Percentiles rank a stretch among this genome's conserved stretches.
These are phyloP conservation scores for Phytopythium vexans DNA, from an alignment of 352 stramenopile genomes.

Conservation along the genomic window DNA sequence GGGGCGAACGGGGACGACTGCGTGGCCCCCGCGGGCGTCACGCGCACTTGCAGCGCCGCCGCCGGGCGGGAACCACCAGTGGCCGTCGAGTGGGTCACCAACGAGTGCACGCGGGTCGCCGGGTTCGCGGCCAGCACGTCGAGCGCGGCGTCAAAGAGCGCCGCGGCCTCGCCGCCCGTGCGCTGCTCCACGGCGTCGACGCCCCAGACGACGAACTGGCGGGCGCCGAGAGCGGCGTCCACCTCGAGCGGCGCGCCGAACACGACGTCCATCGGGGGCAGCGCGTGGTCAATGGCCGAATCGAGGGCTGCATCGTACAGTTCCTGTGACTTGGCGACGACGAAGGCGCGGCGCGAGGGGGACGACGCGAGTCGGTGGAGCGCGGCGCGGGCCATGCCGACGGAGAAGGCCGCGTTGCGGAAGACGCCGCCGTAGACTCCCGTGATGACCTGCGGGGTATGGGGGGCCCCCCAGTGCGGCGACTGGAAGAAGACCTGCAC, in stretches of 20 bases:
- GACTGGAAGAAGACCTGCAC: constrained; percentile 77
- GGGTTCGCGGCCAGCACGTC: constrained; percentile 61
- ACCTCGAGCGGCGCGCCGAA: constrained; percentile 32
- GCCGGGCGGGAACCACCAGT: constrained; percentile 23
- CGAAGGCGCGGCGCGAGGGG: constrained; percentile 57
- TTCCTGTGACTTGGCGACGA: constrained; percentile 77
- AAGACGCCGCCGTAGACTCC: constrained; percentile 72
- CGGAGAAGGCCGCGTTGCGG: constrained; percentile 56
- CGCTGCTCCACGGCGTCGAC: constrained; percentile 75
- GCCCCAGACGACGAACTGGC: constrained; percentile 90
- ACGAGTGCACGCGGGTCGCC: constrained; percentile 53
- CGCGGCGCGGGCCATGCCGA: constrained; percentile 64
- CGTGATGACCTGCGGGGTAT: constrained; percentile 42
- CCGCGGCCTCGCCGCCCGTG: constrained; percentile 21
- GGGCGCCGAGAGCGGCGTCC: constrained; percentile 50
- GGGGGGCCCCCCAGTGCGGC: constrained; percentile 23
- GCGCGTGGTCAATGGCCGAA: constrained; percentile 36
- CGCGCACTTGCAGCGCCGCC: constrained; percentile 52
- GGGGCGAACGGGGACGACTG: constrained; percentile 37
- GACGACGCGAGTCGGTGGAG: constrained; percentile 47
- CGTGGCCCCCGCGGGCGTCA: constrained; percentile 25
- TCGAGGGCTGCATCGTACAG: constrained; percentile 55
- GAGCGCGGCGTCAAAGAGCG: constrained; percentile 39
- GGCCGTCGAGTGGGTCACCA: constrained; percentile 51
- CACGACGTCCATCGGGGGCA: neutral